Evolutionary conservation across 306 rosid genomes (phyloP).

Genomic region (Corylus americana): DNA sequence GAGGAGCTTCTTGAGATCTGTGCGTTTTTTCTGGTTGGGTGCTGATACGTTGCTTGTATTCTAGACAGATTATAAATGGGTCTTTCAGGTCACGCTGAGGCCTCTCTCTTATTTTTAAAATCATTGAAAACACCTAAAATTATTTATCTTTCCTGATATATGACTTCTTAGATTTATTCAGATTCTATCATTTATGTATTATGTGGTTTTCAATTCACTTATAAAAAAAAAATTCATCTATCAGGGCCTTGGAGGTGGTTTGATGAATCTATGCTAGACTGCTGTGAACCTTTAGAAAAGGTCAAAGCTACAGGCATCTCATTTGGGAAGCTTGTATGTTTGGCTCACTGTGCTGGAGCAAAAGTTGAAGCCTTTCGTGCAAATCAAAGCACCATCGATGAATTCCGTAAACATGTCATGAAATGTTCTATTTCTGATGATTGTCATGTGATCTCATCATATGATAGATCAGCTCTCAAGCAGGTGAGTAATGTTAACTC

Average conservation of each 20-base stretch:
- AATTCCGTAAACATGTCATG: slow-evolving; percentile 64
- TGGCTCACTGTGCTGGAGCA: slow-evolving; percentile 98
- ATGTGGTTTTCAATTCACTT: not conserved
- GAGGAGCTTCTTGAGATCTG: no score
- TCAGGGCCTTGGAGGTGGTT: slow-evolving; percentile 99
- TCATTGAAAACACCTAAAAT: not conserved
- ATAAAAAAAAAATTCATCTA: not conserved
- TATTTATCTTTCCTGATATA: not conserved
- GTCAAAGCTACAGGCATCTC: slow-evolving; percentile 85
- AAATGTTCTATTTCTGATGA: slow-evolving; percentile 71
- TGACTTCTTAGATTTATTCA: not conserved
- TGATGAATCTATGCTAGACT: slow-evolving; percentile 96
- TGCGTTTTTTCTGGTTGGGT: no score
- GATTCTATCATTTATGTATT: slow-evolving; percentile 1
- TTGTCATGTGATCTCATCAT: slow-evolving; percentile 81
- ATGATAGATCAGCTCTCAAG: slow-evolving; percentile 70
- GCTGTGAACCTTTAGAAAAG: slow-evolving; percentile 84
- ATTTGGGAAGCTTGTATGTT: slow-evolving; percentile 81
- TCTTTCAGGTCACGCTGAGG: not conserved
- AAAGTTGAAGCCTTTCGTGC: slow-evolving; percentile 86
- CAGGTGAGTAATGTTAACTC: slow-evolving; percentile 47
- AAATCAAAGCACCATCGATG: slow-evolving; percentile 55
- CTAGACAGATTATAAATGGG: not conserved
- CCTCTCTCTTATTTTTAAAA: not conserved
- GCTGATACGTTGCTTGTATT: no score